phyloP scores from a whole-genome alignment of 768 basidiomycete species.

The Lentinula sp. region DNA sequence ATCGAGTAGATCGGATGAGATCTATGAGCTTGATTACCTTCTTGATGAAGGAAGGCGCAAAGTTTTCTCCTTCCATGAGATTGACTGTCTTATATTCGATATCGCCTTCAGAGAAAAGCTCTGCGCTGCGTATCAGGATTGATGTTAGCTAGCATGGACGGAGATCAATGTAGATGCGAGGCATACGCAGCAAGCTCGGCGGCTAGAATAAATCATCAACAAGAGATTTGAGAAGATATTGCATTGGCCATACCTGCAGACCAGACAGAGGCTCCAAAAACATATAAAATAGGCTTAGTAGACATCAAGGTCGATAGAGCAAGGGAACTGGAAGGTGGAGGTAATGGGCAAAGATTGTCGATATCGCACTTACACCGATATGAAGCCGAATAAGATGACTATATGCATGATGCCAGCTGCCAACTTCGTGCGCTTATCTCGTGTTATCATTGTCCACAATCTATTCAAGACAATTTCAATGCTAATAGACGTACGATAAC shows the following conservation, averaged over 20 bases:
- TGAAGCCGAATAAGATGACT: neutral
- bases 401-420: neutral
- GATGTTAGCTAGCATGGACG: neutral
- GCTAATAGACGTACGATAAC: conserved; percentile 12
- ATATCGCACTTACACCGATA: neutral
- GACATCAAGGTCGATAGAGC: conserved; percentile 7
- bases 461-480: neutral
- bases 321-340: neutral
- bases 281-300: conserved; percentile 19
- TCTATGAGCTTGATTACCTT: conserved; percentile 20
- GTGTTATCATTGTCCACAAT: neutral
- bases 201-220: neutral
- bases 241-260: conserved; percentile 10
- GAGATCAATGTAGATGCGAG: neutral
- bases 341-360: neutral
- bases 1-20: neutral
- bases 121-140: conserved; percentile 21
- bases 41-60: conserved; percentile 36
- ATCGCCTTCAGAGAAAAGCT: conserved; percentile 31
- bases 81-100: conserved; percentile 30
- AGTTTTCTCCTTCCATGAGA: conserved; percentile 43
- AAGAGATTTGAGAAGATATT: neutral
- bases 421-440: neutral
- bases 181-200: conserved; percentile 20
- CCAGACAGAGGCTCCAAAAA: conserved; percentile 21